A percentile compares a stretch with the other conserved stretches of the same genome.
These are phyloP conservation scores for Pestalotiopsis sp. DNA, from an alignment of 2,329 filamentous ascomycete species.

Conservation along the genomic window DNA sequence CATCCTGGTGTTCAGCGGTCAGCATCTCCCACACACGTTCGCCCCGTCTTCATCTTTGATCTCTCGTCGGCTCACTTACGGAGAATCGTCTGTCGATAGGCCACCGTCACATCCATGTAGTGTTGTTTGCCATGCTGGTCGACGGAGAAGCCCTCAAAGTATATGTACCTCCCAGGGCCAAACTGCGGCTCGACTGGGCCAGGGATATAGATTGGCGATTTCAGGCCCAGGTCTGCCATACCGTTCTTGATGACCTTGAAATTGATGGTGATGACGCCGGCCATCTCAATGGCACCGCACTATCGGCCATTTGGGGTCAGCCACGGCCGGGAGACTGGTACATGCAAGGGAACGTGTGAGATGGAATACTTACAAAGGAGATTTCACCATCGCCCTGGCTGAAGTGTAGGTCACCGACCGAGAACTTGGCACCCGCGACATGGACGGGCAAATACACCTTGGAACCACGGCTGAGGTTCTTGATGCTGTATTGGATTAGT, in stretches of 20 bases:
- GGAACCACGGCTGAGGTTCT: slow-evolving; percentile 77
- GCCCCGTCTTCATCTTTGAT: not conserved
- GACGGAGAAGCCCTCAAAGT: slow-evolving; percentile 89
- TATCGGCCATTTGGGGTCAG: slow-evolving; percentile 8
- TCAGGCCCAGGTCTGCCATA: slow-evolving; percentile 73
- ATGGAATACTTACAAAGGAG: not conserved
- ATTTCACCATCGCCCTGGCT: slow-evolving; percentile 49
- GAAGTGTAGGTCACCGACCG: slow-evolving; percentile 87
- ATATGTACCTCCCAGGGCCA: slow-evolving; percentile 78
- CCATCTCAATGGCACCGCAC: slow-evolving; percentile 92
- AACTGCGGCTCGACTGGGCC: slow-evolving; percentile 90
- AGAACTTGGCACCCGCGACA: slow-evolving; percentile 85
- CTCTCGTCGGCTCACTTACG: slow-evolving; percentile 35
- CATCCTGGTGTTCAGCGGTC: slow-evolving; percentile 44
- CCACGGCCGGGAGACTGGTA: not conserved
- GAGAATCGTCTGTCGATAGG: slow-evolving; percentile 81
- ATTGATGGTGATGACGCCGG: slow-evolving; percentile 86
- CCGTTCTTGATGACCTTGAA: slow-evolving; percentile 86
- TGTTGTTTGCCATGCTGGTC: slow-evolving; percentile 89
- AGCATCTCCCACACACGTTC: not conserved
- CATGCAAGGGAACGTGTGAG: not conserved
- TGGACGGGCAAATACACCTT: slow-evolving; percentile 90
- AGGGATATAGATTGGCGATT: slow-evolving; percentile 82
- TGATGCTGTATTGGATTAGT: slow-evolving; percentile 54
- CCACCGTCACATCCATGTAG: slow-evolving; percentile 83